Evolutionary conservation across 1,139 yeast genomes (phyloP).

Genomic region (Scheffersomyces segobiensis): DNA sequence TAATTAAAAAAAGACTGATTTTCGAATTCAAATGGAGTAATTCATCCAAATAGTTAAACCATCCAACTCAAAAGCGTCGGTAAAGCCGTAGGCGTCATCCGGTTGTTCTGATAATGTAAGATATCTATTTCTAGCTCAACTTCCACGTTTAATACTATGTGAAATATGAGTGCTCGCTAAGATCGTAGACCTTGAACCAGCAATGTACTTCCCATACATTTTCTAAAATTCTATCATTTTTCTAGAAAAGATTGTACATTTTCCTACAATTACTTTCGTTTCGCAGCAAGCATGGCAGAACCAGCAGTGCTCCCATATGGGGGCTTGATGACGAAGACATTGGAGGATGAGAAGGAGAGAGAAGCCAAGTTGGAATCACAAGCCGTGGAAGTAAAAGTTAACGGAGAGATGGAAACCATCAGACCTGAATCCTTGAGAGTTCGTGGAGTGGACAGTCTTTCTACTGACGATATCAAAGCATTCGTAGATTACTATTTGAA

Average conservation of each 20-base stretch:
- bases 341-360: slow-evolving; percentile 39
- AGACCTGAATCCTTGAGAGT: slow-evolving; percentile 56
- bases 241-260: neutral
- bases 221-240: too few relatives aligned
- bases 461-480: slow-evolving; percentile 62
- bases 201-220: too few relatives aligned
- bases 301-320: slow-evolving; percentile 46
- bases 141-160: neutral
- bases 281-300: slow-evolving; percentile 22
- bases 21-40: neutral
- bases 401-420: slow-evolving; percentile 28
- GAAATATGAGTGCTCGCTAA: neutral
- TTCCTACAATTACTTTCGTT: neutral
- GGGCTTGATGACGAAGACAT: slow-evolving; percentile 41
- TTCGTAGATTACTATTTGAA: slow-evolving; percentile 55
- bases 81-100: neutral
- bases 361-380: slow-evolving; percentile 33
- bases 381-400: slow-evolving; percentile 33
- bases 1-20: neutral
- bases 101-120: neutral
- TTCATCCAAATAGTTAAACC: too few relatives aligned
- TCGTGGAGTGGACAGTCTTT: slow-evolving; percentile 67
- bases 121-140: too few relatives aligned
- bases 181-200: neutral
- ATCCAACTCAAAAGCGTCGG: neutral